Conservation (phyloP, 768 basidiomycete species). For the Pulveroboletus sp. region DNA sequence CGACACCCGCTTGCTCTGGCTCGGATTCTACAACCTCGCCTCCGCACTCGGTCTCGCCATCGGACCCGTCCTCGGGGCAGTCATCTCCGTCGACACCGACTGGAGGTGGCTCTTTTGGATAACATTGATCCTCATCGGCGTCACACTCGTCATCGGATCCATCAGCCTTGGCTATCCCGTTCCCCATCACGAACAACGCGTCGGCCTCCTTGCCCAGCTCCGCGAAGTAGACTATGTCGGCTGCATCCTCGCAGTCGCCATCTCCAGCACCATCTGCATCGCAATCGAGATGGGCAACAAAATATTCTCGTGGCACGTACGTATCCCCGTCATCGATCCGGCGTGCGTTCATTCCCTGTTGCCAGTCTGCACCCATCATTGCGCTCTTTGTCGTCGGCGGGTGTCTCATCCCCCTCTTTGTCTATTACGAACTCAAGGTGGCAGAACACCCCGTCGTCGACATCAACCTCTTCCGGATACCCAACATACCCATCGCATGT, state of each 20-base stretch:
- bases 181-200: constrained; percentile 30
- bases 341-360: constrained; percentile 4
- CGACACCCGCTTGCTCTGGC: constrained; percentile 34
- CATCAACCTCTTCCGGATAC: constrained; percentile 31
- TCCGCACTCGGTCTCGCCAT: constrained; percentile 44
- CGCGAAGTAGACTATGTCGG: constrained; percentile 35
- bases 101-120: constrained; percentile 52
- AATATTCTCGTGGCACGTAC: constrained; percentile 33
- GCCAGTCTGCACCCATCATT: constrained; percentile 30
- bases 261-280: constrained; percentile 34
- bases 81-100: constrained; percentile 39
- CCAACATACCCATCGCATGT: constrained; percentile 35
- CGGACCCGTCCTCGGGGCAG: constrained; percentile 47
- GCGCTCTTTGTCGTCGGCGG: constrained; percentile 27
- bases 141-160: constrained; percentile 28
- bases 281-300: constrained; percentile 40
- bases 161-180: constrained; percentile 31
- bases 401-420: constrained; percentile 33
- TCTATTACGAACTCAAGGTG: constrained; percentile 33
- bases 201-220: constrained; percentile 32
- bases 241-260: constrained; percentile 27
- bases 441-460: constrained; percentile 34
- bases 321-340: constrained; percentile 5
- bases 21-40: constrained; percentile 34
- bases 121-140: constrained; percentile 32